Evolutionary conservation across 176 grass and related monocot genomes (phyloP).

Genomic region (Elymus sibiricus): DNA sequence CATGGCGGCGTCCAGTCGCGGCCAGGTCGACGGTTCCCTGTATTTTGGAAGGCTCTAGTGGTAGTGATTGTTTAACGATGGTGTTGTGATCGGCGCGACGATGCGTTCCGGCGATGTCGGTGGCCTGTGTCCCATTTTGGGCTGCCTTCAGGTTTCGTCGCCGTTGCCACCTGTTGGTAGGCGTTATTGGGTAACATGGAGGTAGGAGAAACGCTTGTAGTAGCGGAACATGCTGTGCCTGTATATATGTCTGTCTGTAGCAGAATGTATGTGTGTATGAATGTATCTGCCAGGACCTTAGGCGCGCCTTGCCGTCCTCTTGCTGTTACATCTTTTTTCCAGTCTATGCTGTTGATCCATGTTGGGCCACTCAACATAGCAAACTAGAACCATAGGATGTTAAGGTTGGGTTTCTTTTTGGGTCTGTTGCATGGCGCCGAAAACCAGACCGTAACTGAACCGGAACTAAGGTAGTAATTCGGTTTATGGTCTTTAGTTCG

Average conservation of each 20-base stretch:
- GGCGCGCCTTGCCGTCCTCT: no score
- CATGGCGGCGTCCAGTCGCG: not conserved
- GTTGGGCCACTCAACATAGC: no score
- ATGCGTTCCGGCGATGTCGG: not conserved
- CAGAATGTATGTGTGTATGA: constrained; percentile 14
- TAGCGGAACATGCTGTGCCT: not conserved
- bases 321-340: no score
- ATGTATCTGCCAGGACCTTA: not conserved
- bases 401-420: no score
- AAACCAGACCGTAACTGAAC: no score
- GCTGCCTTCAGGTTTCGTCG: not conserved
- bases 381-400: no score
- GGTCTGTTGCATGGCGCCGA: no score
- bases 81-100: not conserved
- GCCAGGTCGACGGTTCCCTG: not conserved
- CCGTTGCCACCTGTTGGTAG: not conserved
- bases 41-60: not conserved
- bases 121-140: constrained; percentile 2
- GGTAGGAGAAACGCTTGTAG: not conserved
- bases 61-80: not conserved
- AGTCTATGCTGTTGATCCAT: no score
- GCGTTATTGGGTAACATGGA: not conserved
- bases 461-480: no score
- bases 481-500: no score
- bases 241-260: not conserved